Percentiles rank a stretch among this genome's conserved stretches.
phyloP scores from a whole-genome alignment of 1,139 yeast species.

The Scheffersomyces stambukii region DNA sequence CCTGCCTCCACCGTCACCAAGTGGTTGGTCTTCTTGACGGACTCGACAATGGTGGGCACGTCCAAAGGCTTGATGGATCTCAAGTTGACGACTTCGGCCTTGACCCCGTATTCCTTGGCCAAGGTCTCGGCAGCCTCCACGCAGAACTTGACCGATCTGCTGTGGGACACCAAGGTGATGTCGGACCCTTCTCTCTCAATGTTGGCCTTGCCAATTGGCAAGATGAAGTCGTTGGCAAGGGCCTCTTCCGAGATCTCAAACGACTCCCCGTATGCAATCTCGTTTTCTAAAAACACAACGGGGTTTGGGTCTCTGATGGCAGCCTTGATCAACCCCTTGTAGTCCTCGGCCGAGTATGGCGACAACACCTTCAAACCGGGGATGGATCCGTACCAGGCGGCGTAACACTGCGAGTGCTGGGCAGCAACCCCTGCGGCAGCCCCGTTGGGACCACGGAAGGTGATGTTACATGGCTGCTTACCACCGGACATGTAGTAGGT shows the following conservation, averaged over 20 bases:
- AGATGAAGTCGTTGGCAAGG: conserved; percentile 77
- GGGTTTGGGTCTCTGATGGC: conserved; percentile 99
- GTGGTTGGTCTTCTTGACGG: conserved; percentile 96
- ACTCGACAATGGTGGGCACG: conserved; percentile 75
- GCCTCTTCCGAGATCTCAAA: conserved; percentile 90
- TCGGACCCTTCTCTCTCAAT: conserved; percentile 91
- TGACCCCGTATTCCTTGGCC: conserved; percentile 79
- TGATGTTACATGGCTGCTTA: conserved; percentile 92
- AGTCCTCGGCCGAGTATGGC: conserved; percentile 94
- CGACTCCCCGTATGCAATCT: conserved; percentile 87
- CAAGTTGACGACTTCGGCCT: conserved; percentile 91
- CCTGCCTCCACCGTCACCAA: conserved; percentile 95
- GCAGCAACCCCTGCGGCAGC: conserved; percentile 99
- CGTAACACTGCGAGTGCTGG: conserved; percentile 96
- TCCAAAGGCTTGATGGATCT: conserved; percentile 98
- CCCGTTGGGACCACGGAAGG: conserved; percentile 99
- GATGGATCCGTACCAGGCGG: conserved; percentile 97
- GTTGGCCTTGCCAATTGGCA: conserved; percentile 96
- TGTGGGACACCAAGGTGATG: conserved; percentile 83
- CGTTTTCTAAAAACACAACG: conserved; percentile 93
- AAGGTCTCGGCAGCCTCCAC: conserved; percentile 86
- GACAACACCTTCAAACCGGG: conserved; percentile 97
- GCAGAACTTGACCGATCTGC: conserved; percentile 84
- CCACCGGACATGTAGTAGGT: conserved; percentile 99
- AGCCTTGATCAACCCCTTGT: conserved; percentile 92